Percentiles rank a stretch among this genome's conserved stretches.
phyloP scores from a whole-genome alignment of 768 basidiomycete species.

The Phaeotremella skinneri region DNA sequence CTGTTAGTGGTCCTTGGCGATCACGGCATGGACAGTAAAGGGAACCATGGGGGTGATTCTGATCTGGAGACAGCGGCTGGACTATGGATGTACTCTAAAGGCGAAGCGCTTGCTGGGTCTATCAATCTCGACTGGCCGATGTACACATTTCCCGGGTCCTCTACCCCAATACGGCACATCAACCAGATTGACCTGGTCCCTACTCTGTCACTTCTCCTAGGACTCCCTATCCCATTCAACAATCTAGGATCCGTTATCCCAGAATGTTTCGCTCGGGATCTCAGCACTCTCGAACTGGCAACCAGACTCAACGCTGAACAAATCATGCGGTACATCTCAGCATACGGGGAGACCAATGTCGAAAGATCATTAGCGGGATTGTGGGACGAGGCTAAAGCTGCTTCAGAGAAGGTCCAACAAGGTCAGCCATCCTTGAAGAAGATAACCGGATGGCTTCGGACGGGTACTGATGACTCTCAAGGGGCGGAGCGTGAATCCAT shows the following conservation, averaged over 20 bases:
- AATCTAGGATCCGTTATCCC: conserved; percentile 90
- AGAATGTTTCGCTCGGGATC: conserved; percentile 64
- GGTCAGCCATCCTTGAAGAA: conserved; percentile 2
- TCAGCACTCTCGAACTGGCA: conserved; percentile 58
- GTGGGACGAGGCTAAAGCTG: conserved; percentile 53
- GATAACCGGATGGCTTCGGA: conserved; percentile 11
- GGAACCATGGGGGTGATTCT: conserved; percentile 94
- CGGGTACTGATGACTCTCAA: conserved; percentile 2
- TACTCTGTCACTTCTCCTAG: conserved; percentile 80
- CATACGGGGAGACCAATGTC: conserved; percentile 71
- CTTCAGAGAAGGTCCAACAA: conserved; percentile 11
- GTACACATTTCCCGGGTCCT: conserved; percentile 39
- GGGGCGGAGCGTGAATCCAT: conserved; percentile 22
- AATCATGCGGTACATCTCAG: conserved; percentile 69
- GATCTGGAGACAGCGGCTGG: conserved; percentile 77
- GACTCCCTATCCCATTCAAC: conserved; percentile 91
- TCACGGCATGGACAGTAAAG: conserved; percentile 92
- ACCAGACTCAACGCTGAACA: conserved; percentile 71
- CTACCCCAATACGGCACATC: conserved; percentile 60
- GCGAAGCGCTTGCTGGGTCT: conserved; percentile 53
- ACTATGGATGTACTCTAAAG: conserved; percentile 90
- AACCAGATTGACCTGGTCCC: conserved; percentile 94
- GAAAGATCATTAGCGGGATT: conserved; percentile 60
- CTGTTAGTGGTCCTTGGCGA: conserved; percentile 88
- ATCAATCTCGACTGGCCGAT: conserved; percentile 14